Evolutionary conservation across 2,329 filamentous ascomycete species (phyloP), one percentile per base, ranked within the genome.

Genomic region (Cladophialophora yegresii): DNA sequence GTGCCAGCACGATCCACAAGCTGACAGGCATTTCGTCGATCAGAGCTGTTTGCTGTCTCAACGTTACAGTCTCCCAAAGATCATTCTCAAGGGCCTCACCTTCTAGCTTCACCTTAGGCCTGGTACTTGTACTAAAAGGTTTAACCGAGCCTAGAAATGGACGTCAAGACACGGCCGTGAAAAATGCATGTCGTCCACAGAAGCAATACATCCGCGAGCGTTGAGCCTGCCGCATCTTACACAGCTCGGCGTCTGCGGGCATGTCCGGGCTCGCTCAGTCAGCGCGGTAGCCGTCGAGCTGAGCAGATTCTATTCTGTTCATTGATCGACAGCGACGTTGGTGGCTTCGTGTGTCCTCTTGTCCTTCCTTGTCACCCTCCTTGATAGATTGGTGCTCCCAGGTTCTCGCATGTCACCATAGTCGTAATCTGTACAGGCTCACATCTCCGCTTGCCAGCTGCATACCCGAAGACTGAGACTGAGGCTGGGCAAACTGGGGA

Each of bases 21-120:
- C 33, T 33, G 32, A 62, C 9, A 12, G 66, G 64, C 10, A 63
- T 9, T 28, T 50, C 83, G 89, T 0, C 87, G 90, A 71, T 98
- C 90, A 0, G 78, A 83, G 12, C 84, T 99, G 1, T 93, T 26
- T 85, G 86, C 55, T 83, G 84, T 86, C 97, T 77, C 87, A 90
- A 71, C 55, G 22, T 45, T 43, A 8, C n/a, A 40, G 12, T 50
- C 54, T 33, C 28, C 10, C 8, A 16, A 28, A 26, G 9, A 36
- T 22, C 13, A n/a, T 43, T 33, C 36, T n/a, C n/a, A 88, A 47
- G 96, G 98, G 7, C 26, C 60, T 66, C 43, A 63, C 55, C 60
- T 60, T 63, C 49, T 13, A 50, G 8, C 13, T n/a, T n/a, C 16
- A n/a, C 36, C 36, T n/a, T n/a, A 16, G 36, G n/a, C n/a, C 16